Evolutionary conservation across 306 rosid species (phyloP).

Genomic region (Cucumis melo): DNA sequence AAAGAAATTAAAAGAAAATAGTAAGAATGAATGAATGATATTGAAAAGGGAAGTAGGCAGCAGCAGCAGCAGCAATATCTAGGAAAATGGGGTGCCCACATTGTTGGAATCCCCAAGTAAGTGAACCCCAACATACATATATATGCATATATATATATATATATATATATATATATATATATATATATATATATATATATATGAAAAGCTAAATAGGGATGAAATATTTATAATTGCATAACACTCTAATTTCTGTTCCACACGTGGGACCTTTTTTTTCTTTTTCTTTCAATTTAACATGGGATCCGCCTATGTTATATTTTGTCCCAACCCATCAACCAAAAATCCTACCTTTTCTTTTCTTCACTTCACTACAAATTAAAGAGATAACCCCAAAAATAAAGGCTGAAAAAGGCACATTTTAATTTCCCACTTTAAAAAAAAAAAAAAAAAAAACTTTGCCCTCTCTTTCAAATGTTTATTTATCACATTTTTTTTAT

Average conservation of each 20-base stretch:
- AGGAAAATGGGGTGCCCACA: conserved; percentile 15
- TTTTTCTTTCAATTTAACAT: neutral
- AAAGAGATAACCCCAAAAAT: neutral
- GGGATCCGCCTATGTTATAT: conserved; percentile 16
- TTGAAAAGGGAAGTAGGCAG: conserved; percentile 35
- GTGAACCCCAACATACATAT: conserved; percentile 10
- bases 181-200: too few relatives aligned
- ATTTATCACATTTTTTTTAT: neutral
- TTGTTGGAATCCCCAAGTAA: conserved; percentile 83
- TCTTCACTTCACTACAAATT: conserved; percentile 5
- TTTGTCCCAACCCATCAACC: conserved; percentile 10
- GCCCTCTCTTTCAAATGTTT: neutral
- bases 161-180: neutral
- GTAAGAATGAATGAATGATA: conserved; percentile 22
- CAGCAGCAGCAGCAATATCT: conserved; percentile 29
- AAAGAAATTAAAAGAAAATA: conserved; percentile 43
- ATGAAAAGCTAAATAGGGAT: conserved; percentile 1
- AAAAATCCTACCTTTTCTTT: neutral
- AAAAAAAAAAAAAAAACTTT: neutral
- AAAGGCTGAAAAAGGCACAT: neutral
- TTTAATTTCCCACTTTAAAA: neutral
- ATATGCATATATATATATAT: too few relatives aligned
- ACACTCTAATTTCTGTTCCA: conserved; percentile 41
- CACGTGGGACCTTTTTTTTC: conserved; percentile 67
- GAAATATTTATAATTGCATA: neutral